Base-by-base conservation (phyloP, 768 basidiomycete genomes). In the Suillus bovinus region DNA sequence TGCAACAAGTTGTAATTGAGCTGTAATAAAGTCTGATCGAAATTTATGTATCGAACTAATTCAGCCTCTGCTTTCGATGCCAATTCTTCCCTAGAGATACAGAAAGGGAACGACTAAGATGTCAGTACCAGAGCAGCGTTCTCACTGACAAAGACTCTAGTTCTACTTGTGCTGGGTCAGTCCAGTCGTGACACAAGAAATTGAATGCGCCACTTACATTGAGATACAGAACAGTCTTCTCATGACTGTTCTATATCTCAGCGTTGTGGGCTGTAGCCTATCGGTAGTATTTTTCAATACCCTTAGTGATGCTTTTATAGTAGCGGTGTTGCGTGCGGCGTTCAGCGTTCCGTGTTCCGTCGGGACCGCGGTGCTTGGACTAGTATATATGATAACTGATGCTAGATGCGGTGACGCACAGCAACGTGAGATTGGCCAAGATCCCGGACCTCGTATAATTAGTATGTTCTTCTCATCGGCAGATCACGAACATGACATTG, bases 1-100 rank as follows among this genome's bases (percentile, higher is more conserved):
- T 49, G 14, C 46, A 59, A 10, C 47, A 44, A 42, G 56, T 64
- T 17, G 36, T 52, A 7, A 13, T 14, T 7, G 64, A 65, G 42
- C 27, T 63, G 33, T 63, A n/a, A 60, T 2, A 49, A 14, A 10
- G 16, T 29, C 16, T 50, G 27, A 27, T 50, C 17, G 4, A 16
- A 10, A 50, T 29, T 29, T 10, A 17, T 24, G 42, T 22, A 44
- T 44, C n/a, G 11, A 44, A 22, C 22, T 6, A 5, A 46, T 46
- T 24, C 3, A 46, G 6, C 11, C 4, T 42, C 14, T 14, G 24
- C 14, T 14, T 24, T 16, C 22, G 14, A 47, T 24, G 46, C 3
- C 46, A 16, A 4, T 14, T 16, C 14, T 14, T 16, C 8, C 46
- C 44, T 22, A 44, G 41, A 42, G 6, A 20, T 20, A 20, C 20